phyloP scores from a whole-genome alignment of 495 filamentous ascomycete genomes.

The Penicillium coffeae region DNA sequence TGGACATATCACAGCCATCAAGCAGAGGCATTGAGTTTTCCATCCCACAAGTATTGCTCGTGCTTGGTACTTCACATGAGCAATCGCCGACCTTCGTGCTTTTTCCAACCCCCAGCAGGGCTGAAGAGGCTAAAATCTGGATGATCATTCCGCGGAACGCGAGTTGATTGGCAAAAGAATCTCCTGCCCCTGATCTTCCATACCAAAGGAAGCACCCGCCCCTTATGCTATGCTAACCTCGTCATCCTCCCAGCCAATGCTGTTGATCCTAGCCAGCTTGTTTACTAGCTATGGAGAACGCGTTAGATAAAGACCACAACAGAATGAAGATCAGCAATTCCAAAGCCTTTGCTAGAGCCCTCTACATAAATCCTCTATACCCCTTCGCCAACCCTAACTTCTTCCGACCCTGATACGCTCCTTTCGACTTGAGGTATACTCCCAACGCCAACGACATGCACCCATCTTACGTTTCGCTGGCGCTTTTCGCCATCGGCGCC shows the following conservation, averaged over 20 bases:
- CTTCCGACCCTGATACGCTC: constrained; percentile 16
- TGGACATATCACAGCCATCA: not conserved
- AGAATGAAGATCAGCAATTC: constrained; percentile 8
- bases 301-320: constrained; percentile 10
- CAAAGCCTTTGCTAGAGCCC: not conserved
- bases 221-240: constrained; percentile 15
- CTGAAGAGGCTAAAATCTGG: not conserved
- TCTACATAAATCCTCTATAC: constrained; percentile 16
- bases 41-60: not conserved
- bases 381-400: constrained; percentile 13
- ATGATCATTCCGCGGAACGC: not conserved
- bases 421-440: constrained; percentile 7
- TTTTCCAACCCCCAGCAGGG: not conserved
- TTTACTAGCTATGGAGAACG: constrained; percentile 19
- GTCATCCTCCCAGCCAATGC: constrained; percentile 9
- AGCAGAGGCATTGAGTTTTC: not conserved
- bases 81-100: not conserved
- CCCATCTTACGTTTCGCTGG: constrained; percentile 22
- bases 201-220: constrained; percentile 4
- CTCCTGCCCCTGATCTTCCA: constrained; percentile 4
- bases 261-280: constrained; percentile 15
- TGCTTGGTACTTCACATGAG: not conserved
- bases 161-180: not conserved
- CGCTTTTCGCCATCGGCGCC: constrained; percentile 19
- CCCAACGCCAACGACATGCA: constrained; percentile 15